phyloP scores from a whole-genome alignment of 1,284 basidiomycete species.

The Melampsora americana region DNA sequence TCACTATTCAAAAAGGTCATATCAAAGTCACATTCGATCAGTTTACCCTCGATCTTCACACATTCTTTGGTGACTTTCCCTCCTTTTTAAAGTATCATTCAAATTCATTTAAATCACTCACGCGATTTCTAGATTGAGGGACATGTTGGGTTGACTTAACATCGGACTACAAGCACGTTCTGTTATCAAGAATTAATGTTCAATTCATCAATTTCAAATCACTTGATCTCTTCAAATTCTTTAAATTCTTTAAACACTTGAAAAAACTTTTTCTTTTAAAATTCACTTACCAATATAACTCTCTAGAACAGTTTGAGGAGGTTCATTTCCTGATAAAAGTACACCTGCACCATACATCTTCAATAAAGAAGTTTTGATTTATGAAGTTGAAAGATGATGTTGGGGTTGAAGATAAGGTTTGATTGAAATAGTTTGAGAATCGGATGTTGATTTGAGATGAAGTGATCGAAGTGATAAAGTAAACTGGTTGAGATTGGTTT shows the following conservation, averaged over 20 bases:
- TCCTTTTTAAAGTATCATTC: not conserved
- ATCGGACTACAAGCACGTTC: conserved; percentile 83
- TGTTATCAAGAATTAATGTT: conserved; percentile 29
- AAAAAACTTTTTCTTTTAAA: too few relatives aligned
- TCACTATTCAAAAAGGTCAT: conserved; percentile 55
- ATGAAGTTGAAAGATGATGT: not conserved
- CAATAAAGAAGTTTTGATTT: not conserved
- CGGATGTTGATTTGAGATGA: too few relatives aligned
- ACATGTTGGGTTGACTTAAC: conserved; percentile 82
- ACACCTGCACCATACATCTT: not conserved
- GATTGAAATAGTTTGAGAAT: too few relatives aligned
- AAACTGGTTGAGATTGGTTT: too few relatives aligned
- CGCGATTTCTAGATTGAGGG: conserved; percentile 86
- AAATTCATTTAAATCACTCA: conserved; percentile 57
- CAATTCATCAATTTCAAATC: too few relatives aligned
- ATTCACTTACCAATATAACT: not conserved
- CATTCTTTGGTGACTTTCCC: not conserved
- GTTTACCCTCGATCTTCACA: not conserved
- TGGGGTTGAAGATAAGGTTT: too few relatives aligned
- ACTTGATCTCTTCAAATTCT: not conserved
- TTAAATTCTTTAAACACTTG: too few relatives aligned
- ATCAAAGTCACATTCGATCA: not conserved
- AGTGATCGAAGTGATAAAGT: too few relatives aligned
- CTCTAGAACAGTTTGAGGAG: not conserved
- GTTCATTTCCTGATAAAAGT: not conserved